Conservation (phyloP, 306 rosid genomes). For the Cercis canadensis region DNA sequence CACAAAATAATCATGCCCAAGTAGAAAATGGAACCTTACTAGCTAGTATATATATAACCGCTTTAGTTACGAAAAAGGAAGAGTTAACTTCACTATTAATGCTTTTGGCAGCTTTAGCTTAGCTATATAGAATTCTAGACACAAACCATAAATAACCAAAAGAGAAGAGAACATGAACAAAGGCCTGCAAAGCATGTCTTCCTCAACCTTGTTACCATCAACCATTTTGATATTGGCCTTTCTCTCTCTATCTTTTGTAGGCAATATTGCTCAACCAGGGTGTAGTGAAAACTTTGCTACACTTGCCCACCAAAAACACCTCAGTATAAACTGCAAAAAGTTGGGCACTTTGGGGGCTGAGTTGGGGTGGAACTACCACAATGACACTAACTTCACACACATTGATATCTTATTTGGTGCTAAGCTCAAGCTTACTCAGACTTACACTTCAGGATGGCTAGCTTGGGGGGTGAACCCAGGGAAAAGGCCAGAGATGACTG, state of each 20-base stretch:
- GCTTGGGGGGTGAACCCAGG: conserved; percentile 91
- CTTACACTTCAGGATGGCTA: conserved; percentile 45
- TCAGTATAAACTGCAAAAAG: conserved; percentile 48
- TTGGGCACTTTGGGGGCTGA: conserved; percentile 64
- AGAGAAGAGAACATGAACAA: not conserved
- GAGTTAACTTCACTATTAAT: not conserved
- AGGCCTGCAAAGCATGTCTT: conserved; percentile 31
- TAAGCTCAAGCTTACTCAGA: not conserved
- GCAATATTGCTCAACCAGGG: not conserved
- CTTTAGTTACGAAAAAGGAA: not conserved
- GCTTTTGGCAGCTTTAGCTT: not conserved
- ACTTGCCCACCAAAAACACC: not conserved
- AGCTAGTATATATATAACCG: not conserved
- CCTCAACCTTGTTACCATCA: conserved; percentile 22
- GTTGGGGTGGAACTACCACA: conserved; percentile 57
- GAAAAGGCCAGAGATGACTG: conserved; percentile 60
- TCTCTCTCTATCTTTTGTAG: conserved; percentile 25
- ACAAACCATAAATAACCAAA: conserved; percentile 2
- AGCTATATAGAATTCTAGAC: not conserved
- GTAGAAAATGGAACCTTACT: not conserved
- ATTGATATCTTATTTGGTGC: conserved; percentile 57
- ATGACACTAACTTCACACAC: not conserved
- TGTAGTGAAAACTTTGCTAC: conserved; percentile 1
- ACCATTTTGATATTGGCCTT: conserved; percentile 25
- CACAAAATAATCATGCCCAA: not conserved